These are phyloP conservation scores for Beta lomatogona DNA, from an alignment of 179 eudicot species.

Conservation along the genomic window DNA sequence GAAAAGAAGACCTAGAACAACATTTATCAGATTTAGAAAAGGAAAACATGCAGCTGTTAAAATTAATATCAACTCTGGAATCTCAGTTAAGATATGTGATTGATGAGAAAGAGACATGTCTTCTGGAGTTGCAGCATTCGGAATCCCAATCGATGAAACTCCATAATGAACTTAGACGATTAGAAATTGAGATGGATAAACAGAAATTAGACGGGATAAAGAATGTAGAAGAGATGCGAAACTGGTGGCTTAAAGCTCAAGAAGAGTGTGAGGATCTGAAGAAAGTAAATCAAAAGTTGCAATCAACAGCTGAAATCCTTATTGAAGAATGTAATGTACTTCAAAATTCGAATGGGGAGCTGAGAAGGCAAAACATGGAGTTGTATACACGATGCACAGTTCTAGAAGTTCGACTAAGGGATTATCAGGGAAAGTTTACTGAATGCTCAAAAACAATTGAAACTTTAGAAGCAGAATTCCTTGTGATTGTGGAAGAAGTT, in stretches of 20 bases:
- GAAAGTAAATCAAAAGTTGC: constrained; percentile 56
- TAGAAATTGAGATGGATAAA: constrained; percentile 51
- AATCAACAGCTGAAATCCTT: constrained; percentile 55
- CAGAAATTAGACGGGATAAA: constrained; percentile 43
- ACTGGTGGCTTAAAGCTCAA: constrained; percentile 55
- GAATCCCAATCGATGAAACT: constrained; percentile 46
- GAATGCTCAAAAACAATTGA: constrained; percentile 52
- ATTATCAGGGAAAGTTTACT: constrained; percentile 42
- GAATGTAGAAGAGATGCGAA: constrained; percentile 50
- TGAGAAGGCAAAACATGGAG: constrained; percentile 58
- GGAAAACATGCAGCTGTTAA: constrained; percentile 62
- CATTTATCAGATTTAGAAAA: constrained; percentile 53
- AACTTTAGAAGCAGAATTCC: constrained; percentile 56
- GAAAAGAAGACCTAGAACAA: constrained; percentile 60
- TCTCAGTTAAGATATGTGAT: constrained; percentile 53
- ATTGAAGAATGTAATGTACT: constrained; percentile 52
- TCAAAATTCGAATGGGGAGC: constrained; percentile 56
- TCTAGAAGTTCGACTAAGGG: constrained; percentile 58
- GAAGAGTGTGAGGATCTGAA: constrained; percentile 63
- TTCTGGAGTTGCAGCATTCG: constrained; percentile 53
- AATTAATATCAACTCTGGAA: constrained; percentile 59
- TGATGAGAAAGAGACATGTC: constrained; percentile 57
- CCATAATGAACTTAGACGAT: constrained; percentile 50
- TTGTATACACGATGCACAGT: constrained; percentile 41
- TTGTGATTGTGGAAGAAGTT: constrained; percentile 56